These are phyloP conservation scores for Gastrolobium villosum DNA, from an alignment of 306 rosid species.

Conservation along the genomic window DNA sequence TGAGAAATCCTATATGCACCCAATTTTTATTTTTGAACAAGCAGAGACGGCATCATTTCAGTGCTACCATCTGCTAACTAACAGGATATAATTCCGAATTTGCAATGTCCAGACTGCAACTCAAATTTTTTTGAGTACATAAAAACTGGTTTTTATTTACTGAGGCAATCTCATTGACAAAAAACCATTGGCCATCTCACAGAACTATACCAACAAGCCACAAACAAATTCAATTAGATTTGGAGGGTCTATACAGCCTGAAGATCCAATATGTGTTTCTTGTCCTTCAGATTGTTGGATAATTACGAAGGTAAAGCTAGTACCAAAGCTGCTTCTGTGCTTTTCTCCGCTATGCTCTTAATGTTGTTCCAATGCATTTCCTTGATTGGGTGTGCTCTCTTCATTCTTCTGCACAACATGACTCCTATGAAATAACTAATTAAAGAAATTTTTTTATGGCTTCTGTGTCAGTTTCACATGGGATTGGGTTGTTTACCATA, in stretches of 20 bases:
- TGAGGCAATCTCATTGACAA: too few relatives aligned
- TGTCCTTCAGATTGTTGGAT: slow-evolving; percentile 28
- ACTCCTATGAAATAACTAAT: too few relatives aligned
- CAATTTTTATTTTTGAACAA: background rate
- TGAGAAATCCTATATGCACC: background rate
- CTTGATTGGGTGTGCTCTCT: too few relatives aligned
- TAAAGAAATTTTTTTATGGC: too few relatives aligned
- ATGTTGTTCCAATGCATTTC: too few relatives aligned
- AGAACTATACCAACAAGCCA: background rate
- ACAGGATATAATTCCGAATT: background rate
- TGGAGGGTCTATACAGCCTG: background rate
- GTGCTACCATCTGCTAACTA: slow-evolving; percentile 12
- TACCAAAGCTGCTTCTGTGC: too few relatives aligned
- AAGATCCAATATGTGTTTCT: slow-evolving; percentile 9
- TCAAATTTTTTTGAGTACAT: background rate
- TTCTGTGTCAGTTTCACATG: too few relatives aligned
- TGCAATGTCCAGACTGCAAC: background rate
- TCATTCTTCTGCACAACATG: too few relatives aligned
- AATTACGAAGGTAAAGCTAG: too few relatives aligned
- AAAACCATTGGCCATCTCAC: background rate
- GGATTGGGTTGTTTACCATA: too few relatives aligned
- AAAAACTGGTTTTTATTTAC: background rate
- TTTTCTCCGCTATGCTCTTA: too few relatives aligned
- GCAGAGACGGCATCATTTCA: background rate
- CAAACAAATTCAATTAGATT: slow-evolving; percentile 6